Percentiles rank a stretch among this genome's conserved stretches.
Evolutionary conservation across 768 basidiomycete genomes (phyloP).

Genomic region (Phanerochaete sordida): DNA sequence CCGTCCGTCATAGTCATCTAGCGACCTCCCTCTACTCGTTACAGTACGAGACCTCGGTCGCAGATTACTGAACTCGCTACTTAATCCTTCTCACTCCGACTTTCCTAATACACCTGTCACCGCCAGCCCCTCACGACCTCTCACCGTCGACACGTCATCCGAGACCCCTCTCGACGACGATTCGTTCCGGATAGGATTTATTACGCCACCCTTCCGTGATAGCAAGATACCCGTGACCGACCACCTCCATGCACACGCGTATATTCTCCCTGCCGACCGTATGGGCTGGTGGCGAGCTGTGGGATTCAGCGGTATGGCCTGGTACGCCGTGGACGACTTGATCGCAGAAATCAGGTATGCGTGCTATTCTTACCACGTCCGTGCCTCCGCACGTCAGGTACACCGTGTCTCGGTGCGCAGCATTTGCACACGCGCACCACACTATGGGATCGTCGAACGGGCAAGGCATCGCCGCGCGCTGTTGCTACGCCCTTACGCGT

Average conservation of each 20-base stretch:
- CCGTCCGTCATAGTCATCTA: constrained; percentile 52
- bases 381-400: not conserved
- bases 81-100: constrained; percentile 30
- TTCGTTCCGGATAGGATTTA: constrained; percentile 68
- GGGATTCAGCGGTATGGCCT: constrained; percentile 64
- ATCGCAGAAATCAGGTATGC: constrained; percentile 78
- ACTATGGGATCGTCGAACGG: not conserved
- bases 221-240: constrained; percentile 77
- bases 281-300: constrained; percentile 72
- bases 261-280: constrained; percentile 58
- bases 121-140: constrained; percentile 1
- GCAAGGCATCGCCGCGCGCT: not conserved
- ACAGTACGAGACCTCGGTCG: constrained; percentile 55
- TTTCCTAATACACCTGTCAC: constrained; percentile 18
- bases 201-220: constrained; percentile 75
- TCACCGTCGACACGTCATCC: constrained; percentile 16
- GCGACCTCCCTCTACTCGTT: constrained; percentile 70
- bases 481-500: not conserved
- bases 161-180: constrained; percentile 28
- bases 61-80: constrained; percentile 41
- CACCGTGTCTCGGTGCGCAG: not conserved
- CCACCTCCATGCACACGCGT: constrained; percentile 77
- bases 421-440: not conserved
- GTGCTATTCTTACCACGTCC: constrained; percentile 1
- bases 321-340: constrained; percentile 75